Percentiles rank a stretch among this genome's conserved stretches.
Conservation (phyloP, 1,284 basidiomycete species). For the Fomitiporia mediterranea region DNA sequence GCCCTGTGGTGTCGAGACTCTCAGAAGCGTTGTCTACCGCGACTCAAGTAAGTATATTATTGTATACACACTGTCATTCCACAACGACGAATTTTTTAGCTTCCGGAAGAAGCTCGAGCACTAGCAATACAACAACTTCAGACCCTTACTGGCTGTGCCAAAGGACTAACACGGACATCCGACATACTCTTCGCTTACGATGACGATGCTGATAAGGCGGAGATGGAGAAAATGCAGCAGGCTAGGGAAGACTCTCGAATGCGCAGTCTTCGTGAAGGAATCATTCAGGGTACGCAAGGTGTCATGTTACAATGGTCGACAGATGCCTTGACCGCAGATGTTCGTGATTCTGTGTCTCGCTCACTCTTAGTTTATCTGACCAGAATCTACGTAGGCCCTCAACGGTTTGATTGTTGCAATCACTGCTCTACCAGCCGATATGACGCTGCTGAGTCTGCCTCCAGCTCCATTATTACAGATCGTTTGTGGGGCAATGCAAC, state of each 20-base stretch:
- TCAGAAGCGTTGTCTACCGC: conserved; percentile 54
- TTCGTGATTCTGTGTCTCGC: conserved; percentile 37
- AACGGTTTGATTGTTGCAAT: conserved; percentile 80
- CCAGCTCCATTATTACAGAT: conserved; percentile 74
- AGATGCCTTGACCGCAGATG: conserved; percentile 73
- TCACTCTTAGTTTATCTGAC: conserved; percentile 6
- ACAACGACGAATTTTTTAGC: conserved; percentile 34
- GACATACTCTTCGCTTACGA: conserved; percentile 67
- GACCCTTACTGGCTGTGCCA: conserved; percentile 76
- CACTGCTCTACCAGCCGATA: conserved; percentile 66
- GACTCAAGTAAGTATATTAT: conserved; percentile 38
- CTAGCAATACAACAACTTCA: conserved; percentile 66
- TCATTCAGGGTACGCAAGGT: conserved; percentile 55
- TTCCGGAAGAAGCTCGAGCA: conserved; percentile 61
- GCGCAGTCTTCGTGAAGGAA: conserved; percentile 54
- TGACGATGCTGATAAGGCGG: conserved; percentile 46
- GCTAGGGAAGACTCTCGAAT: conserved; percentile 66
- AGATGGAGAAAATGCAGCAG: conserved; percentile 46
- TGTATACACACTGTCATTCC: neutral
- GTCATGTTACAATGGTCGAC: conserved; percentile 71
- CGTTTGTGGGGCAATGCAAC: conserved; percentile 70
- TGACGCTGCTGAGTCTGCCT: conserved; percentile 74
- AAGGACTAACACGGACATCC: conserved; percentile 72
- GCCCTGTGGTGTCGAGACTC: conserved; percentile 70
- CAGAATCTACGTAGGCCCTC: conserved; percentile 47